Conservation (phyloP, 345 rosid genomes). For the Gossypioides kirkii region DNA sequence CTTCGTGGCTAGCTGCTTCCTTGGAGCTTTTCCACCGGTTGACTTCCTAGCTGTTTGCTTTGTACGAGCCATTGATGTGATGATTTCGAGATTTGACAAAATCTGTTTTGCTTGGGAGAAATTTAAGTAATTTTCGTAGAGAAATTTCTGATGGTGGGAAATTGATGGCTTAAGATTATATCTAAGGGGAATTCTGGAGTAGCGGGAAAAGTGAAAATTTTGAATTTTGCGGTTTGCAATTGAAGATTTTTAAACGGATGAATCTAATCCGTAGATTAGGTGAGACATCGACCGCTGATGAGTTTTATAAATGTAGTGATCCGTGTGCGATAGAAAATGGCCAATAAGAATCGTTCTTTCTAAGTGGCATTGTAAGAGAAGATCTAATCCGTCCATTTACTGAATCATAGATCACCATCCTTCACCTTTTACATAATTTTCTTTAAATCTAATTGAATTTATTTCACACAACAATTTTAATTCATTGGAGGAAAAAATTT, state of each 20-base stretch:
- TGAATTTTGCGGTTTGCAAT: neutral
- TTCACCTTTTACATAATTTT: neutral
- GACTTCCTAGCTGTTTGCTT: slow-evolving; percentile 18
- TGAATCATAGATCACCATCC: neutral
- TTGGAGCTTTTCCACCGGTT: slow-evolving; percentile 17
- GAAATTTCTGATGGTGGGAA: neutral
- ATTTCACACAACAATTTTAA: no score
- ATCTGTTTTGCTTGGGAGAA: neutral
- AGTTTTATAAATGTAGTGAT: neutral
- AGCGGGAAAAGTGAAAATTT: neutral
- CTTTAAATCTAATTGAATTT: neutral
- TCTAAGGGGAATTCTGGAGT: neutral
- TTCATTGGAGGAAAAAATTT: no score
- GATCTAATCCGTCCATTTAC: neutral
- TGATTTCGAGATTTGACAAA: neutral
- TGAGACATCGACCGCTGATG: neutral
- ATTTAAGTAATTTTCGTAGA: neutral
- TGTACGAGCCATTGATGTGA: slow-evolving; percentile 8
- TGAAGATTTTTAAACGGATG: neutral
- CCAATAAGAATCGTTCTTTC: neutral
- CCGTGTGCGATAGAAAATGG: neutral
- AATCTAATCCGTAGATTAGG: neutral
- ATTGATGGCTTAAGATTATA: neutral
- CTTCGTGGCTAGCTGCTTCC: slow-evolving; percentile 19
- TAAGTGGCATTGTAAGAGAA: neutral